phyloP scores from a whole-genome alignment of 352 stramenopile genomes.

The Phytophthora idaei region DNA sequence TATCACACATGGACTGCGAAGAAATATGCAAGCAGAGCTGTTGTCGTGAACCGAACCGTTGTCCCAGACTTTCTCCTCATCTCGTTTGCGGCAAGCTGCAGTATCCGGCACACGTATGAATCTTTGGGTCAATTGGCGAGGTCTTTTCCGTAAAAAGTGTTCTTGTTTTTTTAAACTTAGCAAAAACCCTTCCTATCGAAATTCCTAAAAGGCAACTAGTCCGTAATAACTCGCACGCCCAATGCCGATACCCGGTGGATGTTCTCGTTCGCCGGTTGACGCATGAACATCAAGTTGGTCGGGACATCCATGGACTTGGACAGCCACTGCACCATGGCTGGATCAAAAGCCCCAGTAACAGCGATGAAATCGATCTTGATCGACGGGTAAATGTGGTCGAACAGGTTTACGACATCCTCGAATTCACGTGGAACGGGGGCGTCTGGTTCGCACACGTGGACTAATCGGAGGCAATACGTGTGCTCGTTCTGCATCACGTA shows the following conservation, averaged over 20 bases:
- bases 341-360: constrained; percentile 70
- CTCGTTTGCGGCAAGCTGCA: background rate
- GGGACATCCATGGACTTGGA: constrained; percentile 70
- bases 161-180: too few relatives aligned
- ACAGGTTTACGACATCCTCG: constrained; percentile 69
- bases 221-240: constrained; percentile 82
- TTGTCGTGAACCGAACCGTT: constrained; percentile 8
- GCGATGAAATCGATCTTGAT: constrained; percentile 90
- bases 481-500: constrained; percentile 91
- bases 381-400: constrained; percentile 91
- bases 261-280: constrained; percentile 74
- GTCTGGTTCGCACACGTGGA: constrained; percentile 62
- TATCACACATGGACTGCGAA: constrained; percentile 6
- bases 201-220: constrained; percentile 21
- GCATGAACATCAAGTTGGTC: constrained; percentile 93
- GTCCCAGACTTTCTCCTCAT: background rate
- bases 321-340: constrained; percentile 85
- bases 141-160: too few relatives aligned
- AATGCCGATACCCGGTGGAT: constrained; percentile 78
- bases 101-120: background rate
- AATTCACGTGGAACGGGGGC: constrained; percentile 40
- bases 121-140: background rate
- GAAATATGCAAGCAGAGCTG: constrained; percentile 5
- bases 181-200: too few relatives aligned
- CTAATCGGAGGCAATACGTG: constrained; percentile 88